These are phyloP conservation scores for Albugo laibachii DNA, from an alignment of 352 stramenopile species.

Conservation along the genomic window DNA sequence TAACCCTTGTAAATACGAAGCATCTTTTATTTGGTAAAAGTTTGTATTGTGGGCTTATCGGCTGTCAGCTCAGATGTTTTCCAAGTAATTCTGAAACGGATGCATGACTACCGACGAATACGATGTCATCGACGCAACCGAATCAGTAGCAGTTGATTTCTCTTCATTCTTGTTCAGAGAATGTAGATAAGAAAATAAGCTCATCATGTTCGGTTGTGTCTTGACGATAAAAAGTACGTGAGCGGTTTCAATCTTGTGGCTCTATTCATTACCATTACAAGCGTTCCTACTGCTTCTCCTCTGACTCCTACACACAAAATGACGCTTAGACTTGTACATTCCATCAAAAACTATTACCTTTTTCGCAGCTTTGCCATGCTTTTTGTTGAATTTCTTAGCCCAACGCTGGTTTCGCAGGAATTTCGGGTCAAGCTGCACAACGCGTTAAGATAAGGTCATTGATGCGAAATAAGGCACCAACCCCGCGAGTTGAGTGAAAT, in stretches of 20 bases:
- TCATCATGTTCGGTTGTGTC: neutral
- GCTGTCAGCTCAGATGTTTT: no score
- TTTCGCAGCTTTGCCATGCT: conserved; percentile 57
- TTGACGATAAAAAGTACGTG: conserved; percentile 5
- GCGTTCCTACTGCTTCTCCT: neutral
- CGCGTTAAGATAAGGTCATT: neutral
- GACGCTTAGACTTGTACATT: neutral
- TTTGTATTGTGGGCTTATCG: no score
- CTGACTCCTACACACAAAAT: neutral
- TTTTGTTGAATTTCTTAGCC: conserved; percentile 95
- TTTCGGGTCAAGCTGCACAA: conserved; percentile 87
- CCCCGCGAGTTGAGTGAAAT: conserved; percentile 87
- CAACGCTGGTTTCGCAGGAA: conserved; percentile 96
- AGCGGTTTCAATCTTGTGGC: neutral
- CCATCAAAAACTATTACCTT: conserved; percentile 6
- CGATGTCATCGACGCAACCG: neutral
- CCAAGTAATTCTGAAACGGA: no score
- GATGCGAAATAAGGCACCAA: conserved; percentile 19
- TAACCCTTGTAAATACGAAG: no score
- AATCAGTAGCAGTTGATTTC: conserved; percentile 2
- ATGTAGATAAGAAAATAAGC: conserved; percentile 33
- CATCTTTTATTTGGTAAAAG: no score
- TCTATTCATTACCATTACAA: neutral
- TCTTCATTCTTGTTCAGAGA: conserved; percentile 15
- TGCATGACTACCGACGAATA: no score